Evolutionary conservation across 305 asterid species (phyloP).

Genomic region (Nicotiana rustica): DNA sequence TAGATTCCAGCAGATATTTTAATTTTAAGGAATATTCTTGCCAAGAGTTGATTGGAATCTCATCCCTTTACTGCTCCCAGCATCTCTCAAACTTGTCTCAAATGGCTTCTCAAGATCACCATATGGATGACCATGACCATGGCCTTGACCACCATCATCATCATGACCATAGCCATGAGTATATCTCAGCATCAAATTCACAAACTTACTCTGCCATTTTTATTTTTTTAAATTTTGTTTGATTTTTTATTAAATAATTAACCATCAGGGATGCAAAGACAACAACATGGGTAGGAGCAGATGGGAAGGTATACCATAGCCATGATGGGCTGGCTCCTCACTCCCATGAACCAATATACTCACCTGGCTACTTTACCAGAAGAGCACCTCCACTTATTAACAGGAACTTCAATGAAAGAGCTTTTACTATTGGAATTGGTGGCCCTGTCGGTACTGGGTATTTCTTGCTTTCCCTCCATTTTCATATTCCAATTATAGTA

Average conservation of each 20-base stretch:
- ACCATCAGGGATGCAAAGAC: slow-evolving; percentile 56
- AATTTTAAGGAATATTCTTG: not conserved
- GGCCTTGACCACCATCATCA: slow-evolving; percentile 36
- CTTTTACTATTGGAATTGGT: slow-evolving; percentile 93
- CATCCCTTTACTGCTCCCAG: not conserved
- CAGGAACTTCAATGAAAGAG: slow-evolving; percentile 81
- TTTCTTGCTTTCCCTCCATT: slow-evolving; percentile 28
- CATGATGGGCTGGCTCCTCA: slow-evolving; percentile 96
- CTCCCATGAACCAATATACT: slow-evolving; percentile 84
- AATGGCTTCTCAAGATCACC: slow-evolving; percentile 50
- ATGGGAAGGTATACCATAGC: slow-evolving; percentile 90
- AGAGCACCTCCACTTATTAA: slow-evolving; percentile 78
- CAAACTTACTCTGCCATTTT: not conserved
- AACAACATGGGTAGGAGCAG: slow-evolving; percentile 72
- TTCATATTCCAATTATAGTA: not conserved
- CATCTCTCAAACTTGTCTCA: slow-evolving; percentile 3
- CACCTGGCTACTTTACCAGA: slow-evolving; percentile 88
- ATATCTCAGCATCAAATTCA: slow-evolving; percentile 3
- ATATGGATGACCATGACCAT: slow-evolving; percentile 40
- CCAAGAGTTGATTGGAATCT: not conserved
- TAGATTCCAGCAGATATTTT: not conserved
- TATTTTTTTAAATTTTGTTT: not conserved
- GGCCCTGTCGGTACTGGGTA: slow-evolving; percentile 99
- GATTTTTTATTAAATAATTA: slow-evolving; percentile 28
- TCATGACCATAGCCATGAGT: slow-evolving; percentile 47